Base-by-base conservation (phyloP, 192 early-diverging fungal genomes). In the Dissophora ornata region DNA sequence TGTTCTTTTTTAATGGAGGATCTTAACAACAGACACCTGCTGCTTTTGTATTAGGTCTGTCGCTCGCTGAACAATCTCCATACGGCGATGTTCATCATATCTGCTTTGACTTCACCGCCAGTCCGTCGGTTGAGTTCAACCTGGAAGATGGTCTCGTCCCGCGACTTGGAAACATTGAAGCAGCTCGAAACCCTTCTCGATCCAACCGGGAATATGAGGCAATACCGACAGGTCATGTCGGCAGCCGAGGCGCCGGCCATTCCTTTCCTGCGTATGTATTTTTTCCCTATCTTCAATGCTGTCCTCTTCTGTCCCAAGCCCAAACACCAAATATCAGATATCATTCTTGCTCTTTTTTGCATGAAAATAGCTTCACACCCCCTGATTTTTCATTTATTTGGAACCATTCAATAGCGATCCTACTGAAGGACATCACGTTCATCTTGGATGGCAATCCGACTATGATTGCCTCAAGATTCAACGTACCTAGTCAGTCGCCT, bases 381-480 rank as follows among this genome's bases (percentile, higher is more conserved):
- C n/a, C n/a, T n/a, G n/a, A n/a, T 1, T 57, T 56, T 36, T 57
- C 34, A 24, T 54, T 24, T 64, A 4, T 5, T 18, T 10, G 44
- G 18, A 6, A 18, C n/a, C n/a, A n/a, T n/a, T 45, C 1, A 36
- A 61, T 67, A 81, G 74, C 90, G 0, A 69, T 91, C 9, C 74
- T 91, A 6, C 81, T 93, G 48, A 93, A 93, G 57, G 92, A 93
- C 58, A 79, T 90, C 25, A 90, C 87, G 15, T 91, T 93, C 64
- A 79, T 91, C 38, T 70, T 91, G 53, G 90, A 93, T 51, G 92
- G 92, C n/a, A 92, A 89, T 34, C 80, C 82, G 18, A 86, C 84
- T 1, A 70, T 59, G 51, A 50, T 79, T 12, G 28, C 69, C 2
- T 62, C 62, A n/a, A 68, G 45, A 26, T 22, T 46, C 28, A 36